A percentile compares a stretch with the other conserved stretches of the same genome.
Evolutionary conservation across 2,329 filamentous ascomycete genomes (phyloP).

Genomic region (Aspergillus awamori): DNA sequence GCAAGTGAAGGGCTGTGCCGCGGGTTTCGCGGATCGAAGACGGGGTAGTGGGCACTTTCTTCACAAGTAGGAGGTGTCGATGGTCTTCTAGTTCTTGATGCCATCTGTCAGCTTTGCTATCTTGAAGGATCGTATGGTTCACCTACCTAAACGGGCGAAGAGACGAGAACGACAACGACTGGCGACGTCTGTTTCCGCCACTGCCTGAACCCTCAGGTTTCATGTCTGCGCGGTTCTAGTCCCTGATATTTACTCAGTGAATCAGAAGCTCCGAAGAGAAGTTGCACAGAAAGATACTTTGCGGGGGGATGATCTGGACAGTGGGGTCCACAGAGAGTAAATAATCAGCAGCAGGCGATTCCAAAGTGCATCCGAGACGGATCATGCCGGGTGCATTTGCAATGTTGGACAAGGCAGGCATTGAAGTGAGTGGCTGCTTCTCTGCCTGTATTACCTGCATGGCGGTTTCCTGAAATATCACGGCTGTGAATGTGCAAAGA

Average conservation of each 20-base stretch:
- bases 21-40: conserved; percentile 41
- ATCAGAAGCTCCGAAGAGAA: background rate
- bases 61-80: conserved; percentile 25
- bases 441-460: conserved; percentile 13
- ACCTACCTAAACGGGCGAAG: conserved; percentile 30
- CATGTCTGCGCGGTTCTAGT: conserved; percentile 1
- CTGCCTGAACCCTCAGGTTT: conserved; percentile 5
- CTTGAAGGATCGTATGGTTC: background rate
- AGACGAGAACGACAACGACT: conserved; percentile 25
- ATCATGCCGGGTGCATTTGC: conserved; percentile 6
- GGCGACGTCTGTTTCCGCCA: conserved; percentile 14
- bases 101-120: background rate
- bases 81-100: conserved; percentile 14
- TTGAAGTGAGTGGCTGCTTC: conserved; percentile 12
- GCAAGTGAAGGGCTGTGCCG: conserved; percentile 36
- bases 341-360: background rate
- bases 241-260: background rate
- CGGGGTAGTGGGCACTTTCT: conserved; percentile 39
- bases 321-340: background rate
- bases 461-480: background rate
- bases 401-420: conserved; percentile 24
- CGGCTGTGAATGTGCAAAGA: background rate
- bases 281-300: background rate
- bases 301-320: background rate
- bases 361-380: background rate